A percentile compares a stretch with the other conserved stretches of the same genome.
These are phyloP conservation scores for Thermothelomyces thermophilus DNA, from an alignment of 2,329 filamentous ascomycete species.

Conservation along the genomic window DNA sequence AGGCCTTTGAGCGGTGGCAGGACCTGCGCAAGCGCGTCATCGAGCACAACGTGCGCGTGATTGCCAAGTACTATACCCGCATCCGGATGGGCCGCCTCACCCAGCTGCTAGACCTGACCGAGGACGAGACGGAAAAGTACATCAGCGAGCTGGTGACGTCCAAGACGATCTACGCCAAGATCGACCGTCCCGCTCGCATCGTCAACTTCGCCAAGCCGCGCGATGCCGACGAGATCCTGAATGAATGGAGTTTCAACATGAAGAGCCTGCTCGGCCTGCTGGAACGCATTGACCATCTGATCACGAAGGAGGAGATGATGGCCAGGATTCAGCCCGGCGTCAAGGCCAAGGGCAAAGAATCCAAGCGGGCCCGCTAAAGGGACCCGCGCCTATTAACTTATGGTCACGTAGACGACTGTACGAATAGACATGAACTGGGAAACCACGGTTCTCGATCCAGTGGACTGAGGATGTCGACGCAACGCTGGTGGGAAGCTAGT, in stretches of 20 bases:
- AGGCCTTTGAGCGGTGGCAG: constrained; percentile 81
- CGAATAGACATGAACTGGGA: constrained; percentile 17
- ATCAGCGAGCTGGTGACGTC: constrained; percentile 94
- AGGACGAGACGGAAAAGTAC: constrained; percentile 98
- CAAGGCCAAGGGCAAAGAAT: constrained; percentile 33
- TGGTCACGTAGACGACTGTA: constrained; percentile 17
- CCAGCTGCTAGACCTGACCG: constrained; percentile 80
- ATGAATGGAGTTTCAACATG: constrained; percentile 97
- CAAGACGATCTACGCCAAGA: constrained; percentile 97
- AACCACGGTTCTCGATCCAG: neutral
- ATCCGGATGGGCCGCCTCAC: constrained; percentile 89
- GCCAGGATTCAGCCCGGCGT: constrained; percentile 75
- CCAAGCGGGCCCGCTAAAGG: constrained; percentile 29
- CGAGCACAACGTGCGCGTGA: constrained; percentile 95
- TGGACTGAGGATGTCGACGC: neutral
- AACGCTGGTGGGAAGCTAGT: neutral
- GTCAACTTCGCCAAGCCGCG: constrained; percentile 93
- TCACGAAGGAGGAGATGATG: constrained; percentile 99
- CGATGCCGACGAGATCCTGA: constrained; percentile 91
- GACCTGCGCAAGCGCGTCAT: constrained; percentile 97
- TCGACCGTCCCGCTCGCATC: constrained; percentile 84
- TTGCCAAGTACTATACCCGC: constrained; percentile 98
- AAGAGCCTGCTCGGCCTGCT: constrained; percentile 64
- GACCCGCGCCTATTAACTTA: neutral
- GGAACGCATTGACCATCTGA: constrained; percentile 89